Percentiles rank a stretch among this genome's conserved stretches.
Evolutionary conservation across 345 rosid genomes (phyloP).

Genomic region (Eucalyptus lansdowneana): DNA sequence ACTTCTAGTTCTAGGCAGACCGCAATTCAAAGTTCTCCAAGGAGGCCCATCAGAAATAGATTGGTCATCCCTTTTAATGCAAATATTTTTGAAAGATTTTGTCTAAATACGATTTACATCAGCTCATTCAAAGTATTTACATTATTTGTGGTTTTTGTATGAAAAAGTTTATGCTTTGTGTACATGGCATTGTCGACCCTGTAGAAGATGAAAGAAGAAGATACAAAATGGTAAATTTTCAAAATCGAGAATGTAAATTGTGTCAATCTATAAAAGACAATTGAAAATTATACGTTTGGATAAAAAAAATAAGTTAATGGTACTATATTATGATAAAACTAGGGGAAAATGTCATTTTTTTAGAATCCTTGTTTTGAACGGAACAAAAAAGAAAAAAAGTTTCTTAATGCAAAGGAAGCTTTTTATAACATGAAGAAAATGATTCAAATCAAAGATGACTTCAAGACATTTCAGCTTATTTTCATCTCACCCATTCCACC

Average conservation of each 20-base stretch:
- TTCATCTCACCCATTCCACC: no score
- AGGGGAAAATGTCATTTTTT: not conserved
- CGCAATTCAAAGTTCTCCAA: not conserved
- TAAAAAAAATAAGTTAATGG: not conserved
- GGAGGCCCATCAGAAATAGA: not conserved
- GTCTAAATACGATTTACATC: not conserved
- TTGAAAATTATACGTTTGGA: not conserved
- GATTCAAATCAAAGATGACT: not conserved
- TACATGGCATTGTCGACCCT: not conserved
- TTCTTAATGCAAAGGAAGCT: not conserved
- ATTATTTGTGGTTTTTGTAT: not conserved
- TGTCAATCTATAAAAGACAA: fast-evolving
- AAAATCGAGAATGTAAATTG: not conserved
- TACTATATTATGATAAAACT: not conserved
- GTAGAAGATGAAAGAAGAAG: not conserved
- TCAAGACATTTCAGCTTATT: no score
- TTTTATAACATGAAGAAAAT: not conserved
- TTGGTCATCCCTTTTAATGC: not conserved
- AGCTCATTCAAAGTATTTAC: not conserved
- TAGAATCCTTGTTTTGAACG: not conserved
- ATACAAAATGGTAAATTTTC: not conserved
- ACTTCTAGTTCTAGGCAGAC: not conserved
- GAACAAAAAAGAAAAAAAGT: not conserved
- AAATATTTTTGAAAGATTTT: not conserved
- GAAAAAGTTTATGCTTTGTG: not conserved